Base-by-base conservation (phyloP, 2,329 filamentous ascomycete genomes). In the Colletotrichum karsti region DNA sequence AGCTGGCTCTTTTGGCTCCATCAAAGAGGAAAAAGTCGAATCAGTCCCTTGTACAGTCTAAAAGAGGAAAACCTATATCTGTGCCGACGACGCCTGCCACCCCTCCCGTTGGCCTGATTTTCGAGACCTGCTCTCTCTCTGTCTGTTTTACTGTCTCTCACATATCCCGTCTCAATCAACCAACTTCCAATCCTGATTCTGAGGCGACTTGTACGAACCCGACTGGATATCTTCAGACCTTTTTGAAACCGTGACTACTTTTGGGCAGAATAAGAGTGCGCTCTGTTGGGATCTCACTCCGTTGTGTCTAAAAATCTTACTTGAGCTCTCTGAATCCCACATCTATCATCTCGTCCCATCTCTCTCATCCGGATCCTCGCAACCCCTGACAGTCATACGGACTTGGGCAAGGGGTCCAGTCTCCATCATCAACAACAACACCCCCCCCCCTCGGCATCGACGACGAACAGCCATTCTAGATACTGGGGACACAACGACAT, bases 401-500 rank as follows among this genome's bases (percentile, higher is more conserved):
- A 41, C 51, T 55, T 28, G 35, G 18, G 35, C 1, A 41, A 39
- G 33, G 51, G 33, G 8, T 13, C 18, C 18, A 13, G 22, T 8
- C 18, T 15, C n/a, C n/a, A 24, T 13, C 20, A 26, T 46, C 42
- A n/a, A 26, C 10, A 28, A 10, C 51, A 41, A 26, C 51, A 41
- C 39, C 7, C 8, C 26, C 18, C 12, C 46, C 18, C 30, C 5
- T 22, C 20, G 13, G 7, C 20, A 12, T 57, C 18, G 35, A 33
- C 30, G 54, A 41, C 20, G 35, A 41, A 42, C 22, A 44, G 20
- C 20, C 26, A 26, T 20, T 57, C 35, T 57, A 41, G 54, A 41
- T 39, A 55, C 9, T 42, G 54, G 10, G 22, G 26, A 28, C 50
- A 35, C 70, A 74, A 72, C 80, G 83, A 82, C 76, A 88, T 87